Evolutionary conservation across 352 stramenopile genomes (phyloP).

Genomic region (Aphanomyces invadans): DNA sequence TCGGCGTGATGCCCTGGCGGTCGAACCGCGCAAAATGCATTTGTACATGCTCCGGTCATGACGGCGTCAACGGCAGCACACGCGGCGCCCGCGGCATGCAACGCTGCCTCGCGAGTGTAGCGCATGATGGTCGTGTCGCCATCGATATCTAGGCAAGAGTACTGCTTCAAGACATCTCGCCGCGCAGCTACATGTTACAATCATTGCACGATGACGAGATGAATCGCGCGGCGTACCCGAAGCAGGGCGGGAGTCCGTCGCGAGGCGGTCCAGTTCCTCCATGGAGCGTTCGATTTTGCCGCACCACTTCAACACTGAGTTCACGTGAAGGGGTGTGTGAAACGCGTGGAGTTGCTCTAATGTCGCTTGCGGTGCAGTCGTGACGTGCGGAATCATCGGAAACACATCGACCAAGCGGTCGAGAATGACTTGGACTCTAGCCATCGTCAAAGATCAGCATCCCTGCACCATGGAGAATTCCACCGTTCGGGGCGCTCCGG

Average conservation of each 20-base stretch:
- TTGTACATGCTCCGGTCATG: conserved; percentile 29
- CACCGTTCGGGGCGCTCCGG: conserved; percentile 44
- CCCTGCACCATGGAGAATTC: not conserved
- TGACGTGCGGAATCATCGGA: conserved; percentile 30
- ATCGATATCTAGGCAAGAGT: conserved; percentile 58
- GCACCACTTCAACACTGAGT: conserved; percentile 41
- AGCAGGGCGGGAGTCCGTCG: conserved; percentile 8
- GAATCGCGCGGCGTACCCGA: too few species aligned
- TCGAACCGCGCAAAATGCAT: conserved; percentile 85
- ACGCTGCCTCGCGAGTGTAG: conserved; percentile 50
- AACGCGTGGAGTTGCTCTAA: conserved; percentile 46
- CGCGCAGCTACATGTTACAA: conserved; percentile 28
- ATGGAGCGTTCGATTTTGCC: conserved; percentile 58
- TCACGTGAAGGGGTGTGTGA: conserved; percentile 47
- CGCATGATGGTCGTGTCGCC: conserved; percentile 61
- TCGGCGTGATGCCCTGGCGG: conserved; percentile 57
- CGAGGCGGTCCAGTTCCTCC: conserved; percentile 35
- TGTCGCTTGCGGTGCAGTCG: conserved; percentile 32
- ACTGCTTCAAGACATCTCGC: conserved; percentile 50
- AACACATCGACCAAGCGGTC: conserved; percentile 31
- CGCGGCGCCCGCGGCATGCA: conserved; percentile 66
- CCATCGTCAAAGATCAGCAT: not conserved
- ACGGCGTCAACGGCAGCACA: conserved; percentile 67
- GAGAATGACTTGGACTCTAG: conserved; percentile 36
- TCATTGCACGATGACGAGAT: conserved; percentile 12